Evolutionary conservation across 371 early-diverging fungal species (phyloP), one percentile per base, ranked within the genome.

Genomic region (Apophysomyces trapeziformis): DNA sequence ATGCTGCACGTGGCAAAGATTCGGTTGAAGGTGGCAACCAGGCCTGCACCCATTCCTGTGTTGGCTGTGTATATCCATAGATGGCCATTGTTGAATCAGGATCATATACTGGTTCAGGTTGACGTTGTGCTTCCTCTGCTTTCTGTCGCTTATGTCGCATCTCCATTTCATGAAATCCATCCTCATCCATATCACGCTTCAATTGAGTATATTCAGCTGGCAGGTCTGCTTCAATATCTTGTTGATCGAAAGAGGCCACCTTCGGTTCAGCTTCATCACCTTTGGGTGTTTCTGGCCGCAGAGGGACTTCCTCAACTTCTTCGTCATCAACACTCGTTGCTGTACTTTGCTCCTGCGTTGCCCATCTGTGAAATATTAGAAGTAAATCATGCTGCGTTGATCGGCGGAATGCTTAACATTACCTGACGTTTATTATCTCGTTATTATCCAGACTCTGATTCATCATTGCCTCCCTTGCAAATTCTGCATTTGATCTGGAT

Each of bases 401-500:
- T 41, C 4, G 16, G 21, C 5, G 1, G 21, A 9, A 5, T 50
- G 35, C 9, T 57, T 38, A 7, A 26, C 32, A 65, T 56, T 70
- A 75, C 75, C 79, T 65, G 18, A 84, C 81, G 57, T 83, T 83
- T 43, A 83, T 63, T 58, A 79, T 80, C 46, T 83, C 90, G 54
- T 83, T 82, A 66, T 85, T 77, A 65, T 95, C 94, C 57, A 95
- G 67, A 12, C 87, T 80, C 64, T 95, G 95, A 58, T 89, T 87
- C 69, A 87, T 84, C 95, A 95, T 95, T 8, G 94, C 95, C 72
- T 94, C 95, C 71, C 91, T 91, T 8, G 94, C 94, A 76, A 95
- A 93, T 76, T 95, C 95, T 4, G 95, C 94, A 69, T 86, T 88
- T 16, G 80, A 69, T 46, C 93, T 79, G 32, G 78, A 77, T 63